A percentile compares a stretch with the other conserved stretches of the same genome.
Evolutionary conservation across 306 rosid species (phyloP).

Genomic region (Trifolium repens): DNA sequence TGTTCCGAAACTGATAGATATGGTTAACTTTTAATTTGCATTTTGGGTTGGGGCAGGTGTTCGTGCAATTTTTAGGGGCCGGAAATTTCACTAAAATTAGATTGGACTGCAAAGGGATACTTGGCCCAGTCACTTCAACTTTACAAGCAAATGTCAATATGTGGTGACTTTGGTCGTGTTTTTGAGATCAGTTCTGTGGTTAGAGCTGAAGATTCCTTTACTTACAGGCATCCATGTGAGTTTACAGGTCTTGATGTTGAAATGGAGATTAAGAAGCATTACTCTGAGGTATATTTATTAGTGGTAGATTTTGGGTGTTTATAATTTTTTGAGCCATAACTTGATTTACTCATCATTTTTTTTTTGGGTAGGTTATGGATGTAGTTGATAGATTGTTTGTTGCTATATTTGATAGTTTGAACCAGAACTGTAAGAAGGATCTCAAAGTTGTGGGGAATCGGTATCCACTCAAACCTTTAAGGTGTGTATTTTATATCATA

Average conservation of each 20-base stretch:
- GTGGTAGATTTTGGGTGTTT: slow-evolving; percentile 1
- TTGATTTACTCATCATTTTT: slow-evolving; percentile 30
- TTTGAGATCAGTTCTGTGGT: slow-evolving; percentile 86
- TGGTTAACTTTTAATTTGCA: slow-evolving; percentile 25
- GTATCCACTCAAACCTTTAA: slow-evolving; percentile 90
- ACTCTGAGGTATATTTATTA: slow-evolving; percentile 68
- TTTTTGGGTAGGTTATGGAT: slow-evolving; percentile 69
- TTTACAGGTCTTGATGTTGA: slow-evolving; percentile 92
- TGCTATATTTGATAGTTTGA: slow-evolving; percentile 72
- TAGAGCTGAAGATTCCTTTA: slow-evolving; percentile 84
- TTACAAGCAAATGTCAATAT: no score
- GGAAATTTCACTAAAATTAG: no score
- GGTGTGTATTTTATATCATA: slow-evolving; percentile 49
- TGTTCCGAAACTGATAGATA: background rate
- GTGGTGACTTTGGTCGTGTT: slow-evolving; percentile 75
- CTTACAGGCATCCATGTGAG: slow-evolving; percentile 93
- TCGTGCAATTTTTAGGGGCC: no score
- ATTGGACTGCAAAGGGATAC: no score
- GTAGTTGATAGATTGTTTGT: slow-evolving; percentile 75
- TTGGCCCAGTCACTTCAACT: no score
- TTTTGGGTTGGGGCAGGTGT: background rate
- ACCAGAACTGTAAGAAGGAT: slow-evolving; percentile 63
- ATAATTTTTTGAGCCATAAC: background rate
- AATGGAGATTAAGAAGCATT: slow-evolving; percentile 79
- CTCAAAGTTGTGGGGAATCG: slow-evolving; percentile 75